These are phyloP conservation scores for Salix koriyanagi DNA, from an alignment of 345 rosid species.

Conservation along the genomic window DNA sequence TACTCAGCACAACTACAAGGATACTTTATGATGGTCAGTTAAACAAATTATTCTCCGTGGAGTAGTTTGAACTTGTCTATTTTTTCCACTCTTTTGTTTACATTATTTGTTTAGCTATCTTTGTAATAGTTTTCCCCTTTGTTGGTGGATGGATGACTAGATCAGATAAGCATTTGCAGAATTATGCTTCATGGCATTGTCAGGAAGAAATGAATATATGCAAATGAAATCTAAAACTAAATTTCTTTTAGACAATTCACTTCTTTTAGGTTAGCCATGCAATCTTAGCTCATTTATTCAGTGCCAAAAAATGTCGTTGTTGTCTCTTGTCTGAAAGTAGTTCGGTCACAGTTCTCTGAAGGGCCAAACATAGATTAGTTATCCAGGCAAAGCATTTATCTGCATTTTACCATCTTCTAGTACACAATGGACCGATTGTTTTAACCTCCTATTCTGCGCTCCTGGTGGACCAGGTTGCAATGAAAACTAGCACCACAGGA, in stretches of 20 bases:
- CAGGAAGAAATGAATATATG: background rate
- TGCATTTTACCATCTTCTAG: background rate
- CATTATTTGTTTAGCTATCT: background rate
- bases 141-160: background rate
- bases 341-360: background rate
- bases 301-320: slow-evolving; percentile 8
- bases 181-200: background rate
- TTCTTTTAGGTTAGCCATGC: background rate
- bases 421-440: background rate
- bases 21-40: background rate
- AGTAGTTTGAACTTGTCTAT: background rate
- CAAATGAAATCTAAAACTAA: background rate
- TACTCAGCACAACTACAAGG: background rate
- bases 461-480: slow-evolving; percentile 45
- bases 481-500: slow-evolving; percentile 18
- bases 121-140: background rate
- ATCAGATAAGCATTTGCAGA: background rate
- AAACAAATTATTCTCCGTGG: background rate
- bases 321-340: background rate
- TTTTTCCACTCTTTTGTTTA: background rate
- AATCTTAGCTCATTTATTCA: background rate
- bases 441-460: slow-evolving; percentile 11
- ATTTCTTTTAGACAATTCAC: background rate
- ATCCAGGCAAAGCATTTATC: background rate
- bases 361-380: background rate